Evolutionary conservation across 495 filamentous ascomycete species (phyloP), one percentile per base, ranked within the genome.

Genomic region (Tuber brumale): DNA sequence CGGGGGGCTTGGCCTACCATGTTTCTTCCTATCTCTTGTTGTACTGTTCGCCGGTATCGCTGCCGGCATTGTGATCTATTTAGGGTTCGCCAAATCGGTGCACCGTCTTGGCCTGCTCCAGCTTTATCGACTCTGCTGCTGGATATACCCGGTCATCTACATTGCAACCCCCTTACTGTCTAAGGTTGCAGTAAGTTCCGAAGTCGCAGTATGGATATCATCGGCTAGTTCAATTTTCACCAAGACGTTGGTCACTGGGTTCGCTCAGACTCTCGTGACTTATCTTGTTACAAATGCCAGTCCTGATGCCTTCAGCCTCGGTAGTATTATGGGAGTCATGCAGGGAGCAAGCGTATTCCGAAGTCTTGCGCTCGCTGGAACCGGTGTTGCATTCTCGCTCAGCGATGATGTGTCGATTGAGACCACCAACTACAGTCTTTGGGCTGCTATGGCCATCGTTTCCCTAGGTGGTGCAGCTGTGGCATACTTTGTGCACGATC

Each of bases 281-380:
- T 81, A 86, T 27, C 84, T 86, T 37, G 82, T 86, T 9, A 84
- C 85, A 75, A 85, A 85, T 72, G 84, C 85, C 23, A 84, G 84
- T n/a, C 85, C 85, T 10, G 85, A 86, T 76, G 82, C 85, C 8
- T 85, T 81, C 77, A 85, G 83, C 18, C 83, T 85, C 23, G 85
- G 85, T 35, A 86, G 84, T 27, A 85, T 86, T n/a, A 83, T 86
- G 76, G 85, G 85, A n/a, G 80, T 86, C 73, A 83, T 86, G 82
- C 84, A 86, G 37, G 79, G 83, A 10, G 83, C 84, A n/a, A 82
- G 75, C 71, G 77, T 85, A 42, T 85, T 86, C 76, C 82, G 85
- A 51, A 84, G 83, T 18, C 81, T 86, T n/a, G 85, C 85, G 14
- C 85, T 86, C 12, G 84, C 82, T 12, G 85, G 84, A 41, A 85